These are phyloP conservation scores for Heliamphora pulchella DNA, from an alignment of 179 eudicot genomes.

Conservation along the genomic window DNA sequence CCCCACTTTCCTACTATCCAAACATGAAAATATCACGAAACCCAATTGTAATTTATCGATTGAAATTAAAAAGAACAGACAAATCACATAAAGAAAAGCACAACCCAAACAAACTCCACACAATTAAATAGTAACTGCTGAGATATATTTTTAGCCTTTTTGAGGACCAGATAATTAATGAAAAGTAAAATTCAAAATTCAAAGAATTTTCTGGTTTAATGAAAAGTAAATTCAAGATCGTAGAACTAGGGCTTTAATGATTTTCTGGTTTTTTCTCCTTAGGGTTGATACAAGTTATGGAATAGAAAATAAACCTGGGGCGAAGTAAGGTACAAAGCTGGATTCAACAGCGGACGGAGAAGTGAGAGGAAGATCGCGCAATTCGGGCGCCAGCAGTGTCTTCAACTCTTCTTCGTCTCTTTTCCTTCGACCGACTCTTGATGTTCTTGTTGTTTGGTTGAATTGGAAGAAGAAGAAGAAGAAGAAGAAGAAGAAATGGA, in stretches of 20 bases:
- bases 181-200: too few species aligned
- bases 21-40: not conserved
- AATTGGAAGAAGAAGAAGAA: not conserved
- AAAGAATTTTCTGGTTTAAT: too few species aligned
- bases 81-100: not conserved
- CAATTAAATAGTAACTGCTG: too few species aligned
- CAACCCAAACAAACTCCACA: too few species aligned
- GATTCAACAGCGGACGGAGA: constrained; percentile 58
- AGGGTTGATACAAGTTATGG: too few species aligned
- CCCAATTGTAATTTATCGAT: too few species aligned
- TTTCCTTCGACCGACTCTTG: not conserved
- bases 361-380: constrained; percentile 45
- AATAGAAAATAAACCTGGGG: constrained; percentile 34
- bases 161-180: too few species aligned
- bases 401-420: constrained; percentile 44
- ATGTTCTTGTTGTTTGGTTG: not conserved
- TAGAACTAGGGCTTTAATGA: too few species aligned
- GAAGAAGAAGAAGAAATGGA: not conserved
- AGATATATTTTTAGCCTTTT: too few species aligned
- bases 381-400: constrained; percentile 47
- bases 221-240: too few species aligned
- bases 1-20: constrained; percentile 1
- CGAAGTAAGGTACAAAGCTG: constrained; percentile 46
- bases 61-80: not conserved
- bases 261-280: too few species aligned